Base-by-base conservation (phyloP, 768 basidiomycete genomes). In the Suillus fuscotomentosus region DNA sequence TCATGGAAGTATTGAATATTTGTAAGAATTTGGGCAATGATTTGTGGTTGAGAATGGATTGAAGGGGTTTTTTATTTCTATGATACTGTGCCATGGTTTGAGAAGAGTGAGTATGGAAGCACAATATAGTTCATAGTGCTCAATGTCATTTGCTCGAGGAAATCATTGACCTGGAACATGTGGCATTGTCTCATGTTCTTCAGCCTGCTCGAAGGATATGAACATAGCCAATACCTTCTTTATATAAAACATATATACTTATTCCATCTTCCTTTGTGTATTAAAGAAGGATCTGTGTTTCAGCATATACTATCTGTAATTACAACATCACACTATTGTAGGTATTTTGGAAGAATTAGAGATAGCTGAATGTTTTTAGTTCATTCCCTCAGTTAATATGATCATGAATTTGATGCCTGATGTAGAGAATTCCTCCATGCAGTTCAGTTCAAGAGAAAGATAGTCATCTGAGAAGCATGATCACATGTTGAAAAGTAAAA, bases 61-160 rank as follows among this genome's bases (percentile, higher is more conserved):
- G 13, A 13, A 14, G 11, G 13, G 39, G 3, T 43, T 20, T 20
- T 43, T 43, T 17, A 43, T 43, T 6, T 51, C 47, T 11, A 5
- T 5, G 0, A 76, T 17, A 0, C 55, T 3, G 10, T 68, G 36
- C 80, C 80, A 81, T 10, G 79, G 80, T 45, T 72, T 74, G 13
- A 81, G 62, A 5, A 80, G 68, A 38, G 75, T 55, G 0, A 81
- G 66, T 65, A 80, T 77, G 0, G 45, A 69, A 2, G 80, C 79
- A 24, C 68, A 76, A 60, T 79, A 82, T 20, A 78, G 72, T 0
- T 66, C 43, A 1, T 66, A 31, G 4, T 27, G 42, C 0, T 70
- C 69, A 2, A 57, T n/a, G 42, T 78, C 71, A 60, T 80, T 69
- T 0, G 62, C 17, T 2, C 64, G 39, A 6, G 79, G 77, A 57